Conservation (phyloP, 169 alveolate genomes). For the Pseudocohnilembus persalinus region DNA sequence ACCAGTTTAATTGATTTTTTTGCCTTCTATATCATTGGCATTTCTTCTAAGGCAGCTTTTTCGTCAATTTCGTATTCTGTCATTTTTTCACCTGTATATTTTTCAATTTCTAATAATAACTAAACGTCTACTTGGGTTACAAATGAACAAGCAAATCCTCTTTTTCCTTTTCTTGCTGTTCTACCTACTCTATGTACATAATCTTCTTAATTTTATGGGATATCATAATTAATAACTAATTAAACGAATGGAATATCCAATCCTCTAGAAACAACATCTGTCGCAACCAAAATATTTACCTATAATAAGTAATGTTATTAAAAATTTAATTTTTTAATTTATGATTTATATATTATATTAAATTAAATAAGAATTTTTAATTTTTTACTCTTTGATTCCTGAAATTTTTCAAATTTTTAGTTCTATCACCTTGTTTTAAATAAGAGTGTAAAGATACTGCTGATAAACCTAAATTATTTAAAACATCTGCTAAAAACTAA, state of each 20-base stretch:
- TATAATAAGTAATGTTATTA: background rate
- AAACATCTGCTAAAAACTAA: conserved; percentile 30
- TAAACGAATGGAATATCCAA: conserved; percentile 95
- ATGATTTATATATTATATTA: too few species aligned
- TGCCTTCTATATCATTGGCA: conserved; percentile 3
- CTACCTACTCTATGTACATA: conserved; percentile 94
- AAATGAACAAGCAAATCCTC: conserved; percentile 49
- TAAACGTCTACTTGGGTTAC: conserved; percentile 39
- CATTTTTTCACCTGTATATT: conserved; percentile 12
- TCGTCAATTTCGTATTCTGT: conserved; percentile 8
- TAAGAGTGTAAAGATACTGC: conserved; percentile 30
- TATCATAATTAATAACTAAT: conserved; percentile 94
- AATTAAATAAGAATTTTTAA: too few species aligned
- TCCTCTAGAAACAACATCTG: conserved; percentile 99
- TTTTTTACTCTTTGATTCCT: conserved; percentile 13
- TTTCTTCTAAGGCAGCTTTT: background rate
- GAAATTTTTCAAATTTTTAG: conserved; percentile 29
- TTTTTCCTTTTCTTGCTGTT: conserved; percentile 79
- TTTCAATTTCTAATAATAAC: conserved; percentile 6
- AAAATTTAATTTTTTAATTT: too few species aligned
- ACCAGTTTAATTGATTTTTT: conserved; percentile 4
- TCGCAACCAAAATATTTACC: conserved; percentile 92
- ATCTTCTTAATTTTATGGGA: conserved; percentile 94
- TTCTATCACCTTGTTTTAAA: conserved; percentile 31
- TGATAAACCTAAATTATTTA: conserved; percentile 23